Conservation (phyloP, 768 basidiomycete genomes). For the Boletus coccyginus region DNA sequence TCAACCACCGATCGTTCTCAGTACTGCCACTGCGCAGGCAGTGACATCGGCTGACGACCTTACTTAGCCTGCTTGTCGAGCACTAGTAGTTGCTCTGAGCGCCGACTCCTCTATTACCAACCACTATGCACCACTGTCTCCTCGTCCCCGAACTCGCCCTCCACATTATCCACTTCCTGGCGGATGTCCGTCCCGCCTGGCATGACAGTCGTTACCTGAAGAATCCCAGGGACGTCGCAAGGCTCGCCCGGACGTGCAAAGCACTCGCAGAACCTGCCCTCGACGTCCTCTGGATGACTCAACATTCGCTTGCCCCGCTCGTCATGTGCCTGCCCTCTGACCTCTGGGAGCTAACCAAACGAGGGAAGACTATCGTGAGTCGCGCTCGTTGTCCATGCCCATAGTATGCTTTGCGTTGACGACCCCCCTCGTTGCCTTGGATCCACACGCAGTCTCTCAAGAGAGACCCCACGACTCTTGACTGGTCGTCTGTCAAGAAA, state of each 20-base stretch:
- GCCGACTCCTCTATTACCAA: not conserved
- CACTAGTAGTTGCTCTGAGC: not conserved
- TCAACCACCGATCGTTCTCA: too few species aligned
- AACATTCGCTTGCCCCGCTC: conserved; percentile 28
- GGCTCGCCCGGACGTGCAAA: conserved; percentile 30
- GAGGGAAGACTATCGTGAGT: conserved; percentile 23
- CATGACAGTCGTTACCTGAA: conserved; percentile 16
- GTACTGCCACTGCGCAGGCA: too few species aligned
- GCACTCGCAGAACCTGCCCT: conserved; percentile 27
- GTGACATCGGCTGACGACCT: too few species aligned
- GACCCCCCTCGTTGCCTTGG: not conserved
- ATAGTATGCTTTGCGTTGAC: not conserved
- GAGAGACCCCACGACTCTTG: conserved; percentile 15
- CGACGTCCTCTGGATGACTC: conserved; percentile 31
- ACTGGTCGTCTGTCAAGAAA: conserved; percentile 23
- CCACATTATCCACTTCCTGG: conserved; percentile 24
- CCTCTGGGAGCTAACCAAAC: conserved; percentile 21
- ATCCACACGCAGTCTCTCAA: conserved; percentile 15
- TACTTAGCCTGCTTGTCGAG: not conserved
- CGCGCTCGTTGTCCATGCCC: not conserved
- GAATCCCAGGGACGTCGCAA: conserved; percentile 24
- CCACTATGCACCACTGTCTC: conserved; percentile 29
- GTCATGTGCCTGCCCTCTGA: conserved; percentile 28
- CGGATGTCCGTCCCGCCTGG: conserved; percentile 16
- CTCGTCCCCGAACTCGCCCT: conserved; percentile 26